Evolutionary conservation across 192 early-diverging fungal genomes (phyloP), one percentile per base, ranked within the genome.

Genomic region (Chytriomyces confervae): DNA sequence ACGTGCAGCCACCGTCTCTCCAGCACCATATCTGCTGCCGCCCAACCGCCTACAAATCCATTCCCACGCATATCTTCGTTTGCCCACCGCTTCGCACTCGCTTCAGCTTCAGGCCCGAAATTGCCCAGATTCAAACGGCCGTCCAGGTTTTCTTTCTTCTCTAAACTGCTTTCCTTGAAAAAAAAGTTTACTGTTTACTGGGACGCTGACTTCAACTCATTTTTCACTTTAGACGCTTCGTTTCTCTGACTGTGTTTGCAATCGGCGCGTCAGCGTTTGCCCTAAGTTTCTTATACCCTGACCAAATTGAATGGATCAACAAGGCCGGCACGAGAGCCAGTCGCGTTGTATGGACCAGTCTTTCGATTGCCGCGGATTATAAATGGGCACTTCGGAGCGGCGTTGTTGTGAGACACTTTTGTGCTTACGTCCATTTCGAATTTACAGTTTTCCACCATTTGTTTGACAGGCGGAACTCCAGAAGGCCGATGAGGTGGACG

Each of bases 301-400:
- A 72, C 9, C 50, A 72, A 36, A 9, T 72, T 61, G 69, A 57
- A 16, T 72, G 69, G 69, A 6, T 18, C 8, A 36, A 43, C 44
- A 61, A 47, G 50, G 69, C 69, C 3, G 47, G 18, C 1, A 36
- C 57, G 24, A 51, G 69, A 5, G 66, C 45, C 75, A 43, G 69
- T 6, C 82, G 88, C 24, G 81, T 89, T 4, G 84, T 79, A 0
- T 47, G 64, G 7, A 73, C 83, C 13, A 85, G 84, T n/a, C 69
- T 83, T 9, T 27, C 61, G 46, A 84, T 90, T 7, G 89, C 76
- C 1, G 27, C 83, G 5, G 90, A 92, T 69, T 92, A 92, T 81
- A 88, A 91, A 62, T 79, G 78, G 81, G 80, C 84, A 0, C 69
- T 91, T 62, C 78, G 77, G 44, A 69, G 62, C 36, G 80, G 69